phyloP scores from a whole-genome alignment of 139 green algal genomes.

The Chlamydomonas schloesseri region DNA sequence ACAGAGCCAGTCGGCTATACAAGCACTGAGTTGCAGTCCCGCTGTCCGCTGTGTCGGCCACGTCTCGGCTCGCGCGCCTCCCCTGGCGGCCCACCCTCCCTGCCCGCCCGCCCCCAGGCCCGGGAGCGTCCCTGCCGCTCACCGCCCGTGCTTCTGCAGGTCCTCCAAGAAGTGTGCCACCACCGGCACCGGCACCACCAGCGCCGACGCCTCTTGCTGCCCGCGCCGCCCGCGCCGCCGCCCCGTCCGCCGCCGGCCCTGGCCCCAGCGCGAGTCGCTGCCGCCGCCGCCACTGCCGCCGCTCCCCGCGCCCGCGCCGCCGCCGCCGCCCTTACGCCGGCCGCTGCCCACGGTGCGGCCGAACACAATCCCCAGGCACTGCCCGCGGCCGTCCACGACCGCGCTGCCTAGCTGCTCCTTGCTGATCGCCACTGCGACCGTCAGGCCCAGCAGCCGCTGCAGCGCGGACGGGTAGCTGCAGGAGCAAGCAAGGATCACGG shows the following conservation, averaged over 20 bases:
- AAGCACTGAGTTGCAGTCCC: too few species aligned
- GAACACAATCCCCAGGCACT: conserved; percentile 20
- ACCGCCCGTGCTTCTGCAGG: conserved; percentile 11
- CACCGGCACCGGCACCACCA: conserved; percentile 20
- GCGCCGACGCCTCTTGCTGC: not conserved
- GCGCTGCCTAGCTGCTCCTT: conserved; percentile 28
- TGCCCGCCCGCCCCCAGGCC: too few species aligned
- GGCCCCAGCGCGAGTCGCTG: conserved; percentile 5
- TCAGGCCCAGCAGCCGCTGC: conserved; percentile 29
- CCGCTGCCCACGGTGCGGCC: not conserved
- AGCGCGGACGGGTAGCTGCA: conserved; percentile 27
- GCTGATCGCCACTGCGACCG: conserved; percentile 1
- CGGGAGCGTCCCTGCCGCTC: too few species aligned
- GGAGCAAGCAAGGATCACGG: too few species aligned
- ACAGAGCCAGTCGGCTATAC: too few species aligned
- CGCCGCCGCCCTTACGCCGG: not conserved
- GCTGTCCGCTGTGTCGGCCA: too few species aligned
- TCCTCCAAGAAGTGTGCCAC: conserved; percentile 30
- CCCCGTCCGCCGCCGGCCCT: conserved; percentile 19
- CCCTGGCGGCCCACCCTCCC: too few species aligned
- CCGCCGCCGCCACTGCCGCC: not conserved
- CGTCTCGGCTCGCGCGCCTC: too few species aligned
- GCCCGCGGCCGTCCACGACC: not conserved
- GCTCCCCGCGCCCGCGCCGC: not conserved
- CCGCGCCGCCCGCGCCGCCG: not conserved